A percentile compares a stretch with the other conserved stretches of the same genome.
Evolutionary conservation across 2,329 filamentous ascomycete genomes (phyloP).

Genomic region (Neopestalotiopsis sp.): DNA sequence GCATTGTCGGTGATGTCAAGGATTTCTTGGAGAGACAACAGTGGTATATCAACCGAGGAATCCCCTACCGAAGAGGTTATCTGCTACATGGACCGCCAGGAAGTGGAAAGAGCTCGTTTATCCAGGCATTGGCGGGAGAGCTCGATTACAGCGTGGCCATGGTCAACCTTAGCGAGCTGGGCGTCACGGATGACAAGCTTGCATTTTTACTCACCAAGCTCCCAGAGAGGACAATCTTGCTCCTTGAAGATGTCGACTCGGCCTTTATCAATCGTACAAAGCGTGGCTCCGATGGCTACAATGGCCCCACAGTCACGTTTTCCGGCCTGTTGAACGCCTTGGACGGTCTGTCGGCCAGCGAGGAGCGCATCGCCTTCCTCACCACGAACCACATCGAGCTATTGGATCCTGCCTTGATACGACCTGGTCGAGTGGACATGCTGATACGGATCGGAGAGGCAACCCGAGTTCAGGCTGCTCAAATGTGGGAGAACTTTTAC

Average conservation of each 20-base stretch:
- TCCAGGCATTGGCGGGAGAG: conserved; percentile 92
- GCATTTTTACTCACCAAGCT: conserved; percentile 86
- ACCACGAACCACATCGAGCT: conserved; percentile 95
- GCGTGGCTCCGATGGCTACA: conserved; percentile 81
- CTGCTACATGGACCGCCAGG: conserved; percentile 88
- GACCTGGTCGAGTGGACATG: conserved; percentile 93
- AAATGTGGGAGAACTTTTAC: conserved; percentile 96
- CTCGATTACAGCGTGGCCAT: conserved; percentile 92
- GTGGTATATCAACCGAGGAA: conserved; percentile 95
- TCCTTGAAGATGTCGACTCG: conserved; percentile 90
- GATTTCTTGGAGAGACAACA: conserved; percentile 80
- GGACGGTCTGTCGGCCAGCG: conserved; percentile 92
- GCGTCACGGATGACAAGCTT: conserved; percentile 87
- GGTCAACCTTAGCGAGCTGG: conserved; percentile 87
- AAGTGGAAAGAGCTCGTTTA: conserved; percentile 94
- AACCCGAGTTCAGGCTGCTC: conserved; percentile 79
- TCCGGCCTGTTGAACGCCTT: conserved; percentile 85
- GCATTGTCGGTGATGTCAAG: conserved; percentile 78
- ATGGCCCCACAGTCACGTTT: conserved; percentile 88
- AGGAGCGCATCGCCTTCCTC: conserved; percentile 91
- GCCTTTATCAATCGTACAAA: conserved; percentile 84
- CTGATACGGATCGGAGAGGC: conserved; percentile 89
- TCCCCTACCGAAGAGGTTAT: conserved; percentile 90
- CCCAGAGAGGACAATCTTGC: conserved; percentile 78
- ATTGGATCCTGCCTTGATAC: conserved; percentile 85